phyloP scores from a whole-genome alignment of 2,329 filamentous ascomycete genomes.

The Plenodomus tracheiphilus region DNA sequence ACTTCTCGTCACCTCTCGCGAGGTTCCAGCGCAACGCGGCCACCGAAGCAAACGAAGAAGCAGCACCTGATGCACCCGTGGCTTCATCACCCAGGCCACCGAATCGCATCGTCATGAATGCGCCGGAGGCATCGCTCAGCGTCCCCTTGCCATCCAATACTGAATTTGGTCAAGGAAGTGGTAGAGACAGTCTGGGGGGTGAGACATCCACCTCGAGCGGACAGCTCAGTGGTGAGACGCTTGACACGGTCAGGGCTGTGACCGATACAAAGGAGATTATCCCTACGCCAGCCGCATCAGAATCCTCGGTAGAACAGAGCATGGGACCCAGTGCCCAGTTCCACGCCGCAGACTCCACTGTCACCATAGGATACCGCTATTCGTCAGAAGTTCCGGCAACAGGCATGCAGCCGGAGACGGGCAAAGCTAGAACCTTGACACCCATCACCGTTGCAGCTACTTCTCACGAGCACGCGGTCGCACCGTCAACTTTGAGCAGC shows the following conservation, averaged over 20 bases:
- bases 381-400: background rate
- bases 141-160: background rate
- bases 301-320: background rate
- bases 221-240: background rate
- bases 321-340: background rate
- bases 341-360: background rate
- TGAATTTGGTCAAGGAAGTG: background rate
- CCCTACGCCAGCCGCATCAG: background rate
- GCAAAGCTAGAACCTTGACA: background rate
- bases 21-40: background rate
- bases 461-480: background rate
- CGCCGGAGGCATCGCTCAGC: constrained; percentile 1
- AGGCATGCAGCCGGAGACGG: background rate
- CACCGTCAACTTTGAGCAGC: background rate
- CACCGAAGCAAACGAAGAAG: background rate
- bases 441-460: background rate
- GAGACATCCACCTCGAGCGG: background rate
- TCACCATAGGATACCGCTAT: background rate
- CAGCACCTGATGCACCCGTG: background rate
- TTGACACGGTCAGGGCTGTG: background rate
- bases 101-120: background rate
- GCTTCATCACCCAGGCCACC: background rate
- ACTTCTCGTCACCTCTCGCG: background rate
- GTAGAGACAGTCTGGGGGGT: background rate
- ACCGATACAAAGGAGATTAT: background rate